phyloP scores from a whole-genome alignment of 345 rosid genomes.

The Acer campestre region DNA sequence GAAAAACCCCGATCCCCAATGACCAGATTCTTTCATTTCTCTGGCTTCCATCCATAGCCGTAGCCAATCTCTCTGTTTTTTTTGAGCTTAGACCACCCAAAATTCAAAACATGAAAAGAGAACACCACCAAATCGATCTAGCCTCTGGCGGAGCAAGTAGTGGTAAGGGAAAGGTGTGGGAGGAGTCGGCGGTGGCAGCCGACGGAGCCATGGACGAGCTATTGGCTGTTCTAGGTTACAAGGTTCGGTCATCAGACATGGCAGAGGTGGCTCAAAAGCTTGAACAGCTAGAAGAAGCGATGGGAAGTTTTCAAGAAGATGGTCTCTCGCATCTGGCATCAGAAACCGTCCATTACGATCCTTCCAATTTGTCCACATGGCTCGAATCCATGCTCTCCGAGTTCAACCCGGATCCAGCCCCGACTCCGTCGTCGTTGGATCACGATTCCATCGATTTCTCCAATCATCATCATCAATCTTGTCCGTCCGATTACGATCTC shows the following conservation, averaged over 20 bases:
- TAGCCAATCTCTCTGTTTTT: conserved; percentile 3
- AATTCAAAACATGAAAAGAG: conserved; percentile 52
- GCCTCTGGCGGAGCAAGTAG: conserved; percentile 2
- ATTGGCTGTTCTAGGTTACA: conserved; percentile 71
- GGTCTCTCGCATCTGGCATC: conserved; percentile 57
- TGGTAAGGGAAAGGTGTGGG: conserved; percentile 59
- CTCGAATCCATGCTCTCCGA: conserved; percentile 68
- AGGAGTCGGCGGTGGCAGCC: conserved; percentile 20
- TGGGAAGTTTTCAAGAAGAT: conserved; percentile 63
- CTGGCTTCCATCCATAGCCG: conserved; percentile 19
- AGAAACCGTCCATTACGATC: conserved; percentile 79
- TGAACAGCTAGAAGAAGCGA: conserved; percentile 71
- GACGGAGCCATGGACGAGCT: conserved; percentile 76
- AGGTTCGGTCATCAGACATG: conserved; percentile 78
- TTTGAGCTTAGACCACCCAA: conserved; percentile 20
- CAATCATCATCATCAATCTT: conserved; percentile 28
- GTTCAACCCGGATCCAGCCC: conserved; percentile 46
- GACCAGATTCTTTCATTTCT: conserved; percentile 45
- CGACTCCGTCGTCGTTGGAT: conserved; percentile 5
- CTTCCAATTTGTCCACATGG: conserved; percentile 71
- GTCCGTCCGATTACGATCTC: conserved; percentile 62
- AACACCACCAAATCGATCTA: conserved; percentile 40
- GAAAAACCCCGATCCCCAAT: conserved; percentile 30
- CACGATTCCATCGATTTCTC: conserved; percentile 25
- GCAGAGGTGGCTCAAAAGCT: conserved; percentile 85